Percentiles rank a stretch among this genome's conserved stretches.
phyloP scores from a whole-genome alignment of 2,329 filamentous ascomycete genomes.

The Colletotrichum karsti region DNA sequence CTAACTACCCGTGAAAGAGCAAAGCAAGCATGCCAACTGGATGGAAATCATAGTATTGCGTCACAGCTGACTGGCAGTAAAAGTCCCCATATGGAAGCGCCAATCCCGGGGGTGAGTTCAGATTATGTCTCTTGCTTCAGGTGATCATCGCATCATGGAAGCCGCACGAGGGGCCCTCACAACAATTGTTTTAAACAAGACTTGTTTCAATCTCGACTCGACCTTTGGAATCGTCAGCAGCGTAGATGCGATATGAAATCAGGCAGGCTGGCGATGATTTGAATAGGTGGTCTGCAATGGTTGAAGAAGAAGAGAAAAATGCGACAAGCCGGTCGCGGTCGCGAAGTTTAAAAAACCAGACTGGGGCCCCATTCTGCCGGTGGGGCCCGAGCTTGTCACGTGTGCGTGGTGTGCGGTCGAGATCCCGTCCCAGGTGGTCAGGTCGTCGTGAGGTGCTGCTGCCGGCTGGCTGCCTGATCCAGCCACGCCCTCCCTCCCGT shows the following conservation, averaged over 20 bases:
- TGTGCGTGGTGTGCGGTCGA: not conserved
- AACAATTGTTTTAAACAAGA: conserved; percentile 75
- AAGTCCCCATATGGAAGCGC: not conserved
- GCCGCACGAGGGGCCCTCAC: conserved; percentile 72
- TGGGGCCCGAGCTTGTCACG: not conserved
- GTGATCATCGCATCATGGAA: conserved; percentile 74
- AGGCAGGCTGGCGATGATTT: conserved; percentile 48
- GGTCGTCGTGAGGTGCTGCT: not conserved
- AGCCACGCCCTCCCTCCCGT: conserved; percentile 4
- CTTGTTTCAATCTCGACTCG: conserved; percentile 65
- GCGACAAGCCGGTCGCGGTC: not conserved
- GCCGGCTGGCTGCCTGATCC: conserved; percentile 14
- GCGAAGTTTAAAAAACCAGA: conserved; percentile 30
- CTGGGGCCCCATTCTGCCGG: not conserved
- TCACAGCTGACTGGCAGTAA: not conserved
- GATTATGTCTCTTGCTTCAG: conserved; percentile 69
- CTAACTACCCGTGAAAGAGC: not conserved
- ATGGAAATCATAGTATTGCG: not conserved
- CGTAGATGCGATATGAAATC: conserved; percentile 37
- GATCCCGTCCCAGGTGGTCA: too few species aligned
- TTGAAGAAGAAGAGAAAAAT: conserved; percentile 38
- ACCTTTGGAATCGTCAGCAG: conserved; percentile 60
- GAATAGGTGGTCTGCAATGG: conserved; percentile 54
- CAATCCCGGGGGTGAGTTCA: conserved; percentile 1
- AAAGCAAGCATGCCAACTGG: not conserved